Conservation (phyloP, 371 early-diverging fungal genomes). For the Thermomucor indicae-seudaticae region DNA sequence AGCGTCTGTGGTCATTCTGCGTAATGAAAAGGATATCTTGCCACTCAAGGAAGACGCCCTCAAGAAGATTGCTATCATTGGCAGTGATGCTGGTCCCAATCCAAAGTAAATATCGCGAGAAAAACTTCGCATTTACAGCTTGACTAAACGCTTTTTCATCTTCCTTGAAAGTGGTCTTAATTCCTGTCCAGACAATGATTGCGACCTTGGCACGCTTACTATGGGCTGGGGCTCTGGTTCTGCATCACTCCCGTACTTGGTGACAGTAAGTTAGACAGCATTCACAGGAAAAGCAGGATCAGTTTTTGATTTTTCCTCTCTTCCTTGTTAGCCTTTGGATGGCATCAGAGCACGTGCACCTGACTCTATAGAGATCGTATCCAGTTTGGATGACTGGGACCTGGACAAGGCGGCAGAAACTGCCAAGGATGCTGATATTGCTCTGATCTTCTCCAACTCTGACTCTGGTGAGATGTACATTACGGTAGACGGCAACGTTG, state of each 20-base stretch:
- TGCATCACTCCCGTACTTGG: slow-evolving; percentile 50
- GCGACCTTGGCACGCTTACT: slow-evolving; percentile 47
- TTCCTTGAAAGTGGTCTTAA: slow-evolving; percentile 23
- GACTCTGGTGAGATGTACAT: slow-evolving; percentile 56
- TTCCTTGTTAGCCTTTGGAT: slow-evolving; percentile 13
- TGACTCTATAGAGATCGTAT: background rate
- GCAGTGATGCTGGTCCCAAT: slow-evolving; percentile 34
- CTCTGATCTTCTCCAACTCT: slow-evolving; percentile 54
- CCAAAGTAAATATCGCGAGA: slow-evolving; percentile 6
- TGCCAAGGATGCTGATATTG: slow-evolving; percentile 47
- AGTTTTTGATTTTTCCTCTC: background rate
- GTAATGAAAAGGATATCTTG: slow-evolving; percentile 26
- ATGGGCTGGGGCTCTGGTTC: slow-evolving; percentile 67
- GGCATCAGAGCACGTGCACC: slow-evolving; percentile 39
- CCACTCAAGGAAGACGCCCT: slow-evolving; percentile 15
- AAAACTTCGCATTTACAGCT: background rate
- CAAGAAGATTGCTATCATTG: slow-evolving; percentile 37
- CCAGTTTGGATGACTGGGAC: slow-evolving; percentile 18
- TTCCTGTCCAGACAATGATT: slow-evolving; percentile 19
- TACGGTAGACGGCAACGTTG: slow-evolving; percentile 31
- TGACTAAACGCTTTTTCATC: too few species aligned
- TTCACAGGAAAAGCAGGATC: background rate
- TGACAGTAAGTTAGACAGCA: slow-evolving; percentile 28
- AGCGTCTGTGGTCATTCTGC: slow-evolving; percentile 35
- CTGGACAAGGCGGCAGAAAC: slow-evolving; percentile 21